These are phyloP conservation scores for Leptographium wingfieldii DNA, from an alignment of 2,329 filamentous ascomycete species.

Conservation along the genomic window DNA sequence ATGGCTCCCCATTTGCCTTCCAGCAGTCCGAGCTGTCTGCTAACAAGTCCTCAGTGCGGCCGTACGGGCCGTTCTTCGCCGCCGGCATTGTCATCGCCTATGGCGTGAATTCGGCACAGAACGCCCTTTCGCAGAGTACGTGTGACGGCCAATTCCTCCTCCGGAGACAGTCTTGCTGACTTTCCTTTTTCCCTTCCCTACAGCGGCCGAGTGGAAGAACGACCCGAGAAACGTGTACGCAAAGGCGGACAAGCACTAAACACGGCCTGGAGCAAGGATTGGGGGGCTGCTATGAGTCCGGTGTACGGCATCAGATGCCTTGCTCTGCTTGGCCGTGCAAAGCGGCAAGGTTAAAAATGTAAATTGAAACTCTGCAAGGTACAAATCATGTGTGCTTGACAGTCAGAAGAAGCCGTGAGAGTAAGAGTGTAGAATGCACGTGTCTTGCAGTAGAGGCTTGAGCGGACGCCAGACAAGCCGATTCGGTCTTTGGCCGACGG, in stretches of 20 bases:
- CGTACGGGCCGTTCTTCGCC: constrained; percentile 85
- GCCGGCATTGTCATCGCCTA: constrained; percentile 89
- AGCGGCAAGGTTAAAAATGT: background rate
- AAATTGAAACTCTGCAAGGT: background rate
- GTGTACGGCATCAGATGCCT: background rate
- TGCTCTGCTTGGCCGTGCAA: background rate
- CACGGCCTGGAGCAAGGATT: background rate
- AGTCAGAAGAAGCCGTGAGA: background rate
- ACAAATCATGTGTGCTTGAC: background rate
- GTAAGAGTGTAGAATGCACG: background rate
- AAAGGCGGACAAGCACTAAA: constrained; percentile 23
- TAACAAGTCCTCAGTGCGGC: constrained; percentile 50
- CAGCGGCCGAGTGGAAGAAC: constrained; percentile 93
- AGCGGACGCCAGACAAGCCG: background rate
- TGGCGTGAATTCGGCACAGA: constrained; percentile 77
- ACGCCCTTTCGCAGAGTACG: constrained; percentile 64
- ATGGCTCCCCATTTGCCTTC: constrained; percentile 17
- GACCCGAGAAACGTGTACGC: constrained; percentile 75
- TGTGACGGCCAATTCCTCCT: constrained; percentile 2
- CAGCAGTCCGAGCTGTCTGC: constrained; percentile 16
- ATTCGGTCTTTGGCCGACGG: background rate
- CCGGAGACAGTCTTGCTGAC: background rate
- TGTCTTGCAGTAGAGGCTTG: background rate
- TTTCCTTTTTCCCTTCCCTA: background rate
- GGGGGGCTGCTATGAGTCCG: background rate